Base-by-base conservation (phyloP, 805 yeast species). In the Sugiyamaella marilandica region DNA sequence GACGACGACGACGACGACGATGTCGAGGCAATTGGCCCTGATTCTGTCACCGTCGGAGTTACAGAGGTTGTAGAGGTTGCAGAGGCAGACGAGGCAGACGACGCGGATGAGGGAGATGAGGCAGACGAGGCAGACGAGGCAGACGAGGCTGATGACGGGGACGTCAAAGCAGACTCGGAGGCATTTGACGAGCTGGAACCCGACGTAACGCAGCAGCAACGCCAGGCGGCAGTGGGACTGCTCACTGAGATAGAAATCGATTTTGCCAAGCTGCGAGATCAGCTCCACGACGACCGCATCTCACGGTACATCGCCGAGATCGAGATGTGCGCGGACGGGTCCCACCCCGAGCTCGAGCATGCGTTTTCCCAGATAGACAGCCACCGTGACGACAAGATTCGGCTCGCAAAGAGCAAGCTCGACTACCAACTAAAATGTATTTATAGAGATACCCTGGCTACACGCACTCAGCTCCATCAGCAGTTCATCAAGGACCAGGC, bases 331-430 rank as follows among this genome's bases (percentile, higher is more conserved):
- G 72, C 84, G 33, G 85, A 84, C 57, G 97, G 97, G 10, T 80
- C 89, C 18, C 99, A 94, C 68, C 98, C 98, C 0, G 97, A 91
- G 61, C 76, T 92, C 51, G 78, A 87, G 36, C 77, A 80, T 46
- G 85, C 86, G 50, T 81, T 85, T 66, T 78, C 77, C 60, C 81
- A 82, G 67, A 82, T 94, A 49, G 86, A 85, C 54, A 79, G 80
- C 41, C 82, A 85, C 59, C 83, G 89, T 59, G 88, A 88, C 58
- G 83, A 82, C 54, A 85, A 83, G 65, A 71, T 90, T 24, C 73
- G 66, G 29, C 70, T 77, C 44, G 79, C 82, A 0, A 69, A 74
- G 46, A 67, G 70, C 52, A 70, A 72, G 41, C 83, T 82, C 56
- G 76, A 77, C 57, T 90, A 89, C 69, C 84, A 83, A 62, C 71